Evolutionary conservation across 2,329 filamentous ascomycete species (phyloP).

Genomic region (Chrysosporium keratinophilum): DNA sequence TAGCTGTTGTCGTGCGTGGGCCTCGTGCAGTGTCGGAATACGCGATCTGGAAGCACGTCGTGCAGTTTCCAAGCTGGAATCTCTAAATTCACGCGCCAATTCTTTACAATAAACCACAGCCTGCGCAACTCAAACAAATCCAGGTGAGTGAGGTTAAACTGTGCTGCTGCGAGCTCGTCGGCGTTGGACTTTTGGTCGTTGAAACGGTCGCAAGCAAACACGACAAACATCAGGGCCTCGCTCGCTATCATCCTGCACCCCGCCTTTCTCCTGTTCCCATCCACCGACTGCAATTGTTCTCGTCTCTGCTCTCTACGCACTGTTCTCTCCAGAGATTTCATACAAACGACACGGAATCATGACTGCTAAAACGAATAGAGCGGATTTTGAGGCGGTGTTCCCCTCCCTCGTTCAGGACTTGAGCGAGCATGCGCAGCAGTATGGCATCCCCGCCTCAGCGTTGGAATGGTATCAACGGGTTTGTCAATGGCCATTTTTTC

Average conservation of each 20-base stretch:
- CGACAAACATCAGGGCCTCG: constrained; percentile 3
- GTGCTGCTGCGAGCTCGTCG: too few relatives aligned
- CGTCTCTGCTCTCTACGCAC: not conserved
- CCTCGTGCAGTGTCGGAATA: too few relatives aligned
- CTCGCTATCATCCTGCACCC: not conserved
- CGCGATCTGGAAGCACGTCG: too few relatives aligned
- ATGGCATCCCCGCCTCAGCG: constrained; percentile 72
- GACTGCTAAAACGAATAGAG: constrained; percentile 58
- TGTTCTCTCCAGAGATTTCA: not conserved
- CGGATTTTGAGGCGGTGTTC: constrained; percentile 82
- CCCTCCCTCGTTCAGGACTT: constrained; percentile 75
- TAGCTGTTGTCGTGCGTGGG: not conserved
- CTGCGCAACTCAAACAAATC: too few relatives aligned
- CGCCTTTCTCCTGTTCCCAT: not conserved
- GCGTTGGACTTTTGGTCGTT: not conserved
- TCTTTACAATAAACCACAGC: too few relatives aligned
- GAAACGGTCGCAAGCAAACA: not conserved
- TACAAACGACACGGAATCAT: constrained; percentile 33
- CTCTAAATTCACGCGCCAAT: too few relatives aligned
- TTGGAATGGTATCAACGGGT: constrained; percentile 81
- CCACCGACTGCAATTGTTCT: not conserved
- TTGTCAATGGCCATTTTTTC: constrained; percentile 19
- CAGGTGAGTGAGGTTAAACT: too few relatives aligned
- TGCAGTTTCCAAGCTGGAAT: too few relatives aligned
- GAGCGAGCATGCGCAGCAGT: constrained; percentile 64